Base-by-base conservation (phyloP, 257 asterid genomes). In the Coffea canephora region DNA sequence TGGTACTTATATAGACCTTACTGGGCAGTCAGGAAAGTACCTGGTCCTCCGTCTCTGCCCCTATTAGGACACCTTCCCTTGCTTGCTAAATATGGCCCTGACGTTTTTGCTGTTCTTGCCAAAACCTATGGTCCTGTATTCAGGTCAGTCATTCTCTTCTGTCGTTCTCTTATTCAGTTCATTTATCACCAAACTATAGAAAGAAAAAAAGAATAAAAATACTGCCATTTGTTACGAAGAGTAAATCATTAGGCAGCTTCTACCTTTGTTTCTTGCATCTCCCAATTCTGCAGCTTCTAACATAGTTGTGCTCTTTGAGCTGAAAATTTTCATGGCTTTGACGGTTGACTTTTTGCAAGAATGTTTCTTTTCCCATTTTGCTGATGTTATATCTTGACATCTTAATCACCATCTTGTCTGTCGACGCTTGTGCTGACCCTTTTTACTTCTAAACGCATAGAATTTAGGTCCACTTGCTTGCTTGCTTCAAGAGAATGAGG, bases 1-100 rank as follows among this genome's bases (percentile, higher is more conserved):
- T 88, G 73, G 8, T 96, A 96, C 83, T 87, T 94, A 21, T 92
- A 90, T 78, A 79, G 83, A 34, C 99, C 99, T 74, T 90, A 84
- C 45, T 96, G 99, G 99, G 85, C 85, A 61, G 97, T 96, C 6
- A 84, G 98, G 76, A 90, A 79, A 73, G 91, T 96, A 8, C 99
- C 99, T 6, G 97, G 98, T 65, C 98, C 98, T 78, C 97, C 97
- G 13, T 76, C 91, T 74, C 76, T 96, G 80, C 99, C 97, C 16
- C 82, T 96, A 9, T 71, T 94, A 43, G 99, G 99, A 52, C 99
- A 96, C 77, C 97, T 96, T 27, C 99, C 91, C 45, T 83, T 96
- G 93, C 96, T 96, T 77, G 95, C 96, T 73, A 92, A 88, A 49
- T 78, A 91, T 88, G 99, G 99, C 76, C 99, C 98, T 69, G 92